Conservation (phyloP, 2,329 filamentous ascomycete genomes). For the Fusarium decemcellulare region DNA sequence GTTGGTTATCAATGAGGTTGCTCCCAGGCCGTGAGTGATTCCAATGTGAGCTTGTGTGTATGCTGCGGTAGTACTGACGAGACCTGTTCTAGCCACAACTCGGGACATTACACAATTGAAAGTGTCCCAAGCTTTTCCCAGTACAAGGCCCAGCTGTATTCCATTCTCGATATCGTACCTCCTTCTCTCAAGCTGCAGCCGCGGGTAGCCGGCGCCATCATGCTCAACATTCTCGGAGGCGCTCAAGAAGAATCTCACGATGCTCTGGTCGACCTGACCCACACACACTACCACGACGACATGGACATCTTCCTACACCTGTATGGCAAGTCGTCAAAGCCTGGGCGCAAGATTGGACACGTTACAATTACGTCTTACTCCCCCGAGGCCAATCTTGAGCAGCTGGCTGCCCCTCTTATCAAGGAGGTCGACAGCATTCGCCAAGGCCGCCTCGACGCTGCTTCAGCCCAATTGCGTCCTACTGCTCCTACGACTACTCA, state of each 20-base stretch:
- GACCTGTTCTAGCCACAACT: conserved; percentile 74
- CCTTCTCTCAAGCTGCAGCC: conserved; percentile 69
- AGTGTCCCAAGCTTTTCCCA: conserved; percentile 82
- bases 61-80: conserved; percentile 50
- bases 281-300: conserved; percentile 58
- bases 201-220: conserved; percentile 75
- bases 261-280: conserved; percentile 61
- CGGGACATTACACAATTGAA: conserved; percentile 95
- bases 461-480: conserved; percentile 55
- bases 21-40: conserved; percentile 69
- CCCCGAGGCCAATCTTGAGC: conserved; percentile 74
- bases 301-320: conserved; percentile 79
- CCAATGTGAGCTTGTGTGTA: no score
- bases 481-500: conserved; percentile 35
- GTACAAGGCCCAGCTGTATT: conserved; percentile 89
- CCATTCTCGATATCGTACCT: conserved; percentile 79
- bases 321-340: conserved; percentile 92
- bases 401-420: conserved; percentile 77
- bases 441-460: conserved; percentile 64
- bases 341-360: conserved; percentile 95
- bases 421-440: conserved; percentile 72
- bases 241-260: conserved; percentile 74
- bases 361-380: conserved; percentile 83
- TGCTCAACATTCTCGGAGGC: conserved; percentile 86
- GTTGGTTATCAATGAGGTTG: conserved; percentile 89